These are phyloP conservation scores for Angophora floribunda DNA, from an alignment of 345 rosid genomes.

Conservation along the genomic window DNA sequence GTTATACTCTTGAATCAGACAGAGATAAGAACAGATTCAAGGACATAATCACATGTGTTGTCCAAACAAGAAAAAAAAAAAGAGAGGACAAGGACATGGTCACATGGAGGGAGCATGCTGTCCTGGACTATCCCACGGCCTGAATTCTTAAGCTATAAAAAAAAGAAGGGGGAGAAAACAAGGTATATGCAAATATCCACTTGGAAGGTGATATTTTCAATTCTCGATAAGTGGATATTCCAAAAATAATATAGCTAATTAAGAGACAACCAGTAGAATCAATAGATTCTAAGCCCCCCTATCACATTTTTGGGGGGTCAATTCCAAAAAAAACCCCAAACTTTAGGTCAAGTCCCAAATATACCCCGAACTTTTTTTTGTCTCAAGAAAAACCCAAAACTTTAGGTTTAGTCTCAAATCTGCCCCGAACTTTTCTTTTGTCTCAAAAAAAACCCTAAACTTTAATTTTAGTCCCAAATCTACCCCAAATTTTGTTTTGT, in stretches of 20 bases:
- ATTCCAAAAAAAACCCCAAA: too few species aligned
- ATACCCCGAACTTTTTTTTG: too few species aligned
- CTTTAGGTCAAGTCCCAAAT: too few species aligned
- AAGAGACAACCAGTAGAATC: not conserved
- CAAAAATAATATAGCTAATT: not conserved
- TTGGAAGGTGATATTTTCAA: not conserved
- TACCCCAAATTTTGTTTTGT: too few species aligned
- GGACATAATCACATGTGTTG: not conserved
- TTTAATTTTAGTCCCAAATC: too few species aligned
- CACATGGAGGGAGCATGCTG: not conserved
- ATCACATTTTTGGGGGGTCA: not conserved
- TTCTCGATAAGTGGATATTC: not conserved
- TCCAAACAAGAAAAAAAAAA: not conserved
- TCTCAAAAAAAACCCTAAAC: too few species aligned
- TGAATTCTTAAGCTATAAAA: not conserved
- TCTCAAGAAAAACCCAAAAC: too few species aligned
- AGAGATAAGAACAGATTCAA: not conserved
- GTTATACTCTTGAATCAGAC: not conserved
- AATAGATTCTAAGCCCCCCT: not conserved
- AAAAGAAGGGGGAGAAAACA: not conserved
- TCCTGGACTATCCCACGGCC: not conserved
- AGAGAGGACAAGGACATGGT: not conserved
- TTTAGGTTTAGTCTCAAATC: too few species aligned
- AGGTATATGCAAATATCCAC: not conserved
- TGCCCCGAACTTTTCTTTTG: too few species aligned